A percentile compares a stretch with the other conserved stretches of the same genome.
phyloP scores from a whole-genome alignment of 1,284 basidiomycete species.

The Sanghuangporus sanghuang region DNA sequence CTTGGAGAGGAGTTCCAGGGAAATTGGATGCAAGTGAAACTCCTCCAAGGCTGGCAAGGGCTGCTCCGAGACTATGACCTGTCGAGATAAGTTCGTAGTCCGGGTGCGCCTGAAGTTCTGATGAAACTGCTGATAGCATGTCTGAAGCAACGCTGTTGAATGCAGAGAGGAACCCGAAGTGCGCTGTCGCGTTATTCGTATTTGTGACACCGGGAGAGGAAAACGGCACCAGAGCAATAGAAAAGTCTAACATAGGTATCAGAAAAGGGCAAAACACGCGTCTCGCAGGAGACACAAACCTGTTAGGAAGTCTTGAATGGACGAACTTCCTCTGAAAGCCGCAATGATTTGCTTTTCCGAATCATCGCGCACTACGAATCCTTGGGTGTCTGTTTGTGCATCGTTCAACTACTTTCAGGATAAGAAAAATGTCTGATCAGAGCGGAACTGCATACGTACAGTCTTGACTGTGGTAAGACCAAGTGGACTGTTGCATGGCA shows the following conservation, averaged over 20 bases:
- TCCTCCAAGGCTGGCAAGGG: conserved; percentile 39
- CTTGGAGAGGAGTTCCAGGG: conserved; percentile 30
- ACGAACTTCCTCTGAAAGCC: conserved; percentile 3
- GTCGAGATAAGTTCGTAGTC: conserved; percentile 37
- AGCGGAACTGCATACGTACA: neutral
- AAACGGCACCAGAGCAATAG: conserved; percentile 8
- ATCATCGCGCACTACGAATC: conserved; percentile 10
- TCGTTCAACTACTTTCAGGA: conserved; percentile 4
- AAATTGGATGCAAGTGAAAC: conserved; percentile 37
- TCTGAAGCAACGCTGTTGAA: conserved; percentile 34
- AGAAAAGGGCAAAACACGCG: conserved; percentile 20
- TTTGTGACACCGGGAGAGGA: conserved; percentile 7
- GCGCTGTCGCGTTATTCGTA: neutral
- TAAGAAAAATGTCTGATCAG: neutral
- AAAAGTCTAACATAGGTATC: neutral
- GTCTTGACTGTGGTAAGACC: conserved; percentile 6
- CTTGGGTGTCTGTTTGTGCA: conserved; percentile 2
- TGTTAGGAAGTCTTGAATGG: conserved; percentile 12
- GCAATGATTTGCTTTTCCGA: conserved; percentile 5
- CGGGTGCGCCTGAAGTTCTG: conserved; percentile 26
- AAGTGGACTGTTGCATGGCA: conserved; percentile 10
- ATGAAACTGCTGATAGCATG: conserved; percentile 25
- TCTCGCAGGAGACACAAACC: neutral
- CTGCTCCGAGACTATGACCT: conserved; percentile 46
- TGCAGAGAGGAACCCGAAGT: conserved; percentile 10